Base-by-base conservation (phyloP, 495 filamentous ascomycete genomes). In the Aspergillus nanangensis region DNA sequence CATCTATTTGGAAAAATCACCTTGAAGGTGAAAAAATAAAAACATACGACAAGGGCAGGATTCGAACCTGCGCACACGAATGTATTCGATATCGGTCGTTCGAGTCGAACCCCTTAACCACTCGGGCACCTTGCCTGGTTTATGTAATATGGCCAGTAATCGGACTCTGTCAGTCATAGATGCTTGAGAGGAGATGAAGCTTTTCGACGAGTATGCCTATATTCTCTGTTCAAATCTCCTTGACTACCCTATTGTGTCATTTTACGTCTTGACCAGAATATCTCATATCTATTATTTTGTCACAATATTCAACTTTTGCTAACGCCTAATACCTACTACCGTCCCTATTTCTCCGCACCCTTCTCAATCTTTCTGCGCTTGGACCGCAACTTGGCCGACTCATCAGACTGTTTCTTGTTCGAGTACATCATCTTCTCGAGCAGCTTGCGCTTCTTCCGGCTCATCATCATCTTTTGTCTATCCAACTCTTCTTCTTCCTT, bases 291-390 rank as follows among this genome's bases (percentile, higher is more conserved):
- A n/a, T n/a, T 51, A 7, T 57, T 39, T 54, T 42, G 20, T 49
- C 41, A 47, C 46, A 50, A 45, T 23, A 46, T 25, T 34, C 19
- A 53, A 50, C 47, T 60, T 53, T 57, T 50, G n/a, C n/a, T 39
- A 50, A 35, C 33, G 43, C 37, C 41, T 23, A 21, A 29, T 31
- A n/a, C 19, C 52, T 65, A n/a, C n/a, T n/a, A n/a, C n/a, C n/a
- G n/a, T n/a, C n/a, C n/a, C n/a, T 60, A 69, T 48, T 66, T 54
- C 37, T 58, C 51, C 15, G 48, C 57, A 27, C 41, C 78, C 70
- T 87, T 90, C 67, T 96, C 91, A 49, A 96, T 55, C 77, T 82
- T 92, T 71, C 92, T 84, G 64, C 88, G 78, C 81, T 97, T 97
- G 31, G 74, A 78, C 46, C 88, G 81, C 63, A 97, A 72, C 67